Percentiles rank a stretch among this genome's conserved stretches.
These are phyloP conservation scores for Amanita pseudoporphyria DNA, from an alignment of 768 basidiomycete genomes.

Conservation along the genomic window DNA sequence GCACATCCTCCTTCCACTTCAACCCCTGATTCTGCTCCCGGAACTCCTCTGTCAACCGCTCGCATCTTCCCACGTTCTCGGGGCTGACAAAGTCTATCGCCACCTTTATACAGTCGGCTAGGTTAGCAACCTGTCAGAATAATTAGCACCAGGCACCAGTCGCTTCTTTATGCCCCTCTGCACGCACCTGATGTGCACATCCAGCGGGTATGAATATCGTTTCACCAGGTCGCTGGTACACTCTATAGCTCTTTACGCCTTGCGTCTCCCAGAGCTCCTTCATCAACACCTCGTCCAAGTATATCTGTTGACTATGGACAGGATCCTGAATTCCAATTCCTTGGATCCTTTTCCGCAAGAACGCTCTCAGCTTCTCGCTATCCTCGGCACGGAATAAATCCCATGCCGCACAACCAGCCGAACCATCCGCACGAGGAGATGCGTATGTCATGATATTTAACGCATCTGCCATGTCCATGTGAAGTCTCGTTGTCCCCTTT, in stretches of 20 bases:
- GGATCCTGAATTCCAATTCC: conserved; percentile 46
- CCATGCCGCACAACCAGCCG: conserved; percentile 82
- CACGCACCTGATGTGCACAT: conserved; percentile 73
- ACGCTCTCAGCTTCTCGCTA: conserved; percentile 65
- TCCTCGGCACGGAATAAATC: conserved; percentile 82
- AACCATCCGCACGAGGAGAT: conserved; percentile 41
- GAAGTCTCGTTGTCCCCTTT: conserved; percentile 80
- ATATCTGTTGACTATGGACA: conserved; percentile 86
- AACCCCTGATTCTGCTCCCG: conserved; percentile 79
- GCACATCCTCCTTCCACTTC: conserved; percentile 91
- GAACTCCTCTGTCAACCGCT: conserved; percentile 80
- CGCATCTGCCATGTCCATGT: conserved; percentile 94
- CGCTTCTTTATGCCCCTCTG: background rate
- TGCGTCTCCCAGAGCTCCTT: conserved; percentile 55
- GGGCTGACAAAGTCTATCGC: conserved; percentile 93
- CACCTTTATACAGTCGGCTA: conserved; percentile 94
- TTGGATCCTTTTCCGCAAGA: conserved; percentile 56
- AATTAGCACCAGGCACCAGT: background rate
- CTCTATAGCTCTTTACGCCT: conserved; percentile 69
- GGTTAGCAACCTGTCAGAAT: conserved; percentile 65
- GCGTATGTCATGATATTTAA: conserved; percentile 87
- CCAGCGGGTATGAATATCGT: conserved; percentile 95
- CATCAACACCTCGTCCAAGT: conserved; percentile 63
- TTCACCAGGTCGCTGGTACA: conserved; percentile 88
- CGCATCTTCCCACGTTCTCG: conserved; percentile 84